Percentiles rank a stretch among this genome's conserved stretches.
Conservation (phyloP, 1,284 basidiomycete genomes). For the Veloporphyrellus conicus region DNA sequence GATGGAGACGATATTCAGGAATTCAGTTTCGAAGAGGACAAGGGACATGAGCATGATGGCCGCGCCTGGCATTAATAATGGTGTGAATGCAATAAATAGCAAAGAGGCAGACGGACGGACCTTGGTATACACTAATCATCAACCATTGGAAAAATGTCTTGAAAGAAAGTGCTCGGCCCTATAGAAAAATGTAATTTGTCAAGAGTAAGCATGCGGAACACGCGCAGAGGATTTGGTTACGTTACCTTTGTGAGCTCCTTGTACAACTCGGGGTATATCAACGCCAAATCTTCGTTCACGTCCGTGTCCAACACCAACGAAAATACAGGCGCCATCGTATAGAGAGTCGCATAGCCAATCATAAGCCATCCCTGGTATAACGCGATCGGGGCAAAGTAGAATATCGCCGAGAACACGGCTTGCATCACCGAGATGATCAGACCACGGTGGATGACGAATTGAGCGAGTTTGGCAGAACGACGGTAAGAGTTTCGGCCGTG, state of each 20-base stretch:
- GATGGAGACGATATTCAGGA: slow-evolving; percentile 96
- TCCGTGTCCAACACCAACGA: slow-evolving; percentile 94
- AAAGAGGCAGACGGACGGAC: slow-evolving; percentile 47
- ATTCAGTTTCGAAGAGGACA: slow-evolving; percentile 94
- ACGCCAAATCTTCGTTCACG: slow-evolving; percentile 91
- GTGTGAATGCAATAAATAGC: too few species aligned
- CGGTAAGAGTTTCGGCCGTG: slow-evolving; percentile 98
- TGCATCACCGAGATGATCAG: slow-evolving; percentile 98
- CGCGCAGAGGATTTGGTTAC: not conserved
- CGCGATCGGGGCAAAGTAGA: slow-evolving; percentile 98
- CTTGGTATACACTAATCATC: slow-evolving; percentile 97
- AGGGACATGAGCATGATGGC: slow-evolving; percentile 99
- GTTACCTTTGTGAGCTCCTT: slow-evolving; percentile 91
- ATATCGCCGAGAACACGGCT: slow-evolving; percentile 95
- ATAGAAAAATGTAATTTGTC: too few species aligned
- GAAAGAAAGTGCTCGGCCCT: slow-evolving; percentile 90
- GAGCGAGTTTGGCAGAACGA: slow-evolving; percentile 93
- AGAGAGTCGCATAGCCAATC: slow-evolving; percentile 96
- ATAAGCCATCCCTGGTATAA: slow-evolving; percentile 98
- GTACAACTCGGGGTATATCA: slow-evolving; percentile 96
- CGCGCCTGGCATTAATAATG: slow-evolving; percentile 71
- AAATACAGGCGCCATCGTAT: slow-evolving; percentile 99
- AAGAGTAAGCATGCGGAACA: not conserved
- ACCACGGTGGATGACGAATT: slow-evolving; percentile 98
- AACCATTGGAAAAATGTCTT: slow-evolving; percentile 99